Conservation (phyloP, 2,329 filamentous ascomycete species). For the Xylaria sp. region DNA sequence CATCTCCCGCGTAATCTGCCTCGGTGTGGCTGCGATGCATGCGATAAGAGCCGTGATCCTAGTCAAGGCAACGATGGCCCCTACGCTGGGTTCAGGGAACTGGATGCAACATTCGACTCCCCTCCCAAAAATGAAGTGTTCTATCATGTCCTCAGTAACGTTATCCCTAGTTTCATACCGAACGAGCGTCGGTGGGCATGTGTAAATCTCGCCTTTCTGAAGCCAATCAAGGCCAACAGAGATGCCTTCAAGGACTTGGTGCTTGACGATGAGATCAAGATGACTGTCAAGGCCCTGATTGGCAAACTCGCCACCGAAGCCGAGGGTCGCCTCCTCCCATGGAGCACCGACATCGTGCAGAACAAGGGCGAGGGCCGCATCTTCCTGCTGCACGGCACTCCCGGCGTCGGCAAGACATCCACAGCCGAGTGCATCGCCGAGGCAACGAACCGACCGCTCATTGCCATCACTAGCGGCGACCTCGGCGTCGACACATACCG, state of each 20-base stretch:
- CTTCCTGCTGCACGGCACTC: conserved; percentile 62
- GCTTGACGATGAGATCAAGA: conserved; percentile 59
- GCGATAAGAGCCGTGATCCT: conserved; percentile 42
- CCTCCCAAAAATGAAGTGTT: conserved; percentile 56
- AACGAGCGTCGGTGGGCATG: conserved; percentile 58
- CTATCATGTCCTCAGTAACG: conserved; percentile 56
- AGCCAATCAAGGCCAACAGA: conserved; percentile 55
- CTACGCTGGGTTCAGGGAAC: conserved; percentile 55
- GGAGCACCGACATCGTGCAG: conserved; percentile 59
- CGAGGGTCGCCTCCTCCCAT: conserved; percentile 54
- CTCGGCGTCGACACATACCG: conserved; percentile 53
- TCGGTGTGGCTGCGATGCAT: conserved; percentile 54
- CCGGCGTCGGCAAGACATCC: conserved; percentile 66
- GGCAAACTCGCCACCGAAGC: conserved; percentile 56
- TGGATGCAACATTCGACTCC: conserved; percentile 50
- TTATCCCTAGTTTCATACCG: conserved; percentile 59
- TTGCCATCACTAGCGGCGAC: conserved; percentile 62
- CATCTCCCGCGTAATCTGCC: conserved; percentile 54
- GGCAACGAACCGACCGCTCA: conserved; percentile 60
- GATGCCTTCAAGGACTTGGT: conserved; percentile 62
- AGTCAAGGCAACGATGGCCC: conserved; percentile 43
- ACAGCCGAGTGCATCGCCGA: conserved; percentile 67
- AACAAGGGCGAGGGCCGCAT: conserved; percentile 62
- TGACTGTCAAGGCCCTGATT: conserved; percentile 59
- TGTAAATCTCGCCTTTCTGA: conserved; percentile 53